Conservation (phyloP, 2,329 filamentous ascomycete genomes). For the Leptographium radiaticola region DNA sequence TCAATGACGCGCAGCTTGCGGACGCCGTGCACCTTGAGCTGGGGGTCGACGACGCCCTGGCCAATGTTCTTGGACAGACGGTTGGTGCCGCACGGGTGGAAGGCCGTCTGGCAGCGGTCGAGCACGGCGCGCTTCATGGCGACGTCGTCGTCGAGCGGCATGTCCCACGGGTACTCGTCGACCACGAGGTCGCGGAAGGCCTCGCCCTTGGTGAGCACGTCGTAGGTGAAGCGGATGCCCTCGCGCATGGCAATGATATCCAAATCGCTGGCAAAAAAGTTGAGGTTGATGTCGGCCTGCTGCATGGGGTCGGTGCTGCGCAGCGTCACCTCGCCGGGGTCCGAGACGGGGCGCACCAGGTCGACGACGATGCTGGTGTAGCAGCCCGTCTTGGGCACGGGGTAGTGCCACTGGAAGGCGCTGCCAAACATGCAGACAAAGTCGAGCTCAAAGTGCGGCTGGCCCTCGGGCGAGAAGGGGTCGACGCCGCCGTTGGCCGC, state of each 20-base stretch:
- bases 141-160: slow-evolving; percentile 41
- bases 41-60: slow-evolving; percentile 37
- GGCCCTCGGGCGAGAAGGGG: slow-evolving; percentile 40
- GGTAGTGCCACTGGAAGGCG: slow-evolving; percentile 35
- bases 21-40: slow-evolving; percentile 39
- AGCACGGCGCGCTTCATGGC: slow-evolving; percentile 42
- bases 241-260: slow-evolving; percentile 45
- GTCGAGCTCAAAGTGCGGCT: slow-evolving; percentile 50
- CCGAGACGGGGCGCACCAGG: slow-evolving; percentile 26
- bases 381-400: slow-evolving; percentile 26
- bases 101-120: slow-evolving; percentile 45
- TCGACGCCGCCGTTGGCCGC: slow-evolving; percentile 30
- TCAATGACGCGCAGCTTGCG: slow-evolving; percentile 41
- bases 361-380: slow-evolving; percentile 44
- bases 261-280: slow-evolving; percentile 43
- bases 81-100: slow-evolving; percentile 43
- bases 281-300: slow-evolving; percentile 45
- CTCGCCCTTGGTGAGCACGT: slow-evolving; percentile 42
- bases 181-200: slow-evolving; percentile 41
- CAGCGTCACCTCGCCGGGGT: slow-evolving; percentile 40
- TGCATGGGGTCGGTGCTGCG: slow-evolving; percentile 42
- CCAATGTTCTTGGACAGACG: slow-evolving; percentile 37
- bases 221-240: slow-evolving; percentile 41
- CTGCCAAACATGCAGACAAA: slow-evolving; percentile 44
- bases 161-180: slow-evolving; percentile 45